These are phyloP conservation scores for Medicago lupulina DNA, from an alignment of 306 rosid genomes.

Conservation along the genomic window DNA sequence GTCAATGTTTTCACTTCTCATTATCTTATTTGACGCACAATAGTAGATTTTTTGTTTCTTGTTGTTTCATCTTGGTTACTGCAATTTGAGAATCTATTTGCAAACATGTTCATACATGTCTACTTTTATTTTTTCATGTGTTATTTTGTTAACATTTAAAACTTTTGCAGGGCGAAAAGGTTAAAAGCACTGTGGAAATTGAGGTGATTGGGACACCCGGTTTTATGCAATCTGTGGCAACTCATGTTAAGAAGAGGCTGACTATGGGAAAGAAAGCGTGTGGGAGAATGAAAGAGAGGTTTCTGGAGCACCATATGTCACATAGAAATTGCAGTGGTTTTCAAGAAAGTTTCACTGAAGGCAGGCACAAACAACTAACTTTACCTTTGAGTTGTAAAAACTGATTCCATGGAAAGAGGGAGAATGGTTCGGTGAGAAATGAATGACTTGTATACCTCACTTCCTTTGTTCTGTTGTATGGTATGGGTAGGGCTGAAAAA, in stretches of 20 bases:
- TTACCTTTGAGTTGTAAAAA: slow-evolving; percentile 47
- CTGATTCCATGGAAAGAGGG: slow-evolving; percentile 34
- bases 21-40: slow-evolving; percentile 1
- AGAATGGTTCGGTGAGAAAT: slow-evolving; percentile 17
- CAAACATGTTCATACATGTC: not conserved
- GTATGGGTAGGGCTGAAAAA: not conserved
- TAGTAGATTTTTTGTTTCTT: slow-evolving; percentile 15
- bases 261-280: slow-evolving; percentile 88
- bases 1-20: not conserved
- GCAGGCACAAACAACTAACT: slow-evolving; percentile 47
- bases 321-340: slow-evolving; percentile 83
- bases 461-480: slow-evolving; percentile 14
- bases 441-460: slow-evolving; percentile 35
- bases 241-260: slow-evolving; percentile 85
- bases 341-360: slow-evolving; percentile 71
- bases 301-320: slow-evolving; percentile 83
- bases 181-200: slow-evolving; percentile 94
- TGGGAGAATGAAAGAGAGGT: slow-evolving; percentile 79
- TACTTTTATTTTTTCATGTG: not conserved
- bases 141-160: not conserved
- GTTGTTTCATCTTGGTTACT: slow-evolving; percentile 2
- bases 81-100: slow-evolving; percentile 13
- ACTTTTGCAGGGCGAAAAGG: slow-evolving; percentile 76
- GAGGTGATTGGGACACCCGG: slow-evolving; percentile 85
- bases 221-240: slow-evolving; percentile 83